Evolutionary conservation across 1,139 yeast genomes (phyloP).

Genomic region (Sporopachydermia cereana): DNA sequence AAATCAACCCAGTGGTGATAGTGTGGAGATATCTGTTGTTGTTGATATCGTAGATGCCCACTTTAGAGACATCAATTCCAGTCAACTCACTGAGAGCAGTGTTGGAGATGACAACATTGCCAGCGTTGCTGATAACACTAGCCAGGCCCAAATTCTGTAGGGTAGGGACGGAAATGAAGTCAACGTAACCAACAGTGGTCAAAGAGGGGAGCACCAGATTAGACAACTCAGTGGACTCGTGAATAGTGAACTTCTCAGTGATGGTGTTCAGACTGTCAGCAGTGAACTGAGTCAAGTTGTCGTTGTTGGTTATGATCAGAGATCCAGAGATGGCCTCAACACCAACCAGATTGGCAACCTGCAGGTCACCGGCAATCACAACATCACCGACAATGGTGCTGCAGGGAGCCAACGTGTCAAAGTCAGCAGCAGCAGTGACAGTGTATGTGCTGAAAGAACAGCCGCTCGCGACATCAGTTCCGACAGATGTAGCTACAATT

Average conservation of each 20-base stretch:
- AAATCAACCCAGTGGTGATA: slow-evolving; percentile 59
- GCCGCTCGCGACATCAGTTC: not conserved
- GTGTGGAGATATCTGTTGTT: slow-evolving; percentile 73
- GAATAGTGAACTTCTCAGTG: slow-evolving; percentile 54
- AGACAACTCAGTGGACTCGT: slow-evolving; percentile 54
- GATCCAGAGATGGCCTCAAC: slow-evolving; percentile 69
- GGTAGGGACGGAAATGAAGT: slow-evolving; percentile 78
- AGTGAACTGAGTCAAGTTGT: slow-evolving; percentile 46
- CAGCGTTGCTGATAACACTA: slow-evolving; percentile 65
- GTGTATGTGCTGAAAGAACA: slow-evolving; percentile 23
- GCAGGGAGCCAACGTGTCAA: slow-evolving; percentile 66
- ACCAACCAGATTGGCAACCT: slow-evolving; percentile 32
- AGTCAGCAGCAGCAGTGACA: slow-evolving; percentile 67
- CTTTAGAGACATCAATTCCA: slow-evolving; percentile 69
- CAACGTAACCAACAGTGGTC: slow-evolving; percentile 68
- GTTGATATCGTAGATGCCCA: slow-evolving; percentile 74
- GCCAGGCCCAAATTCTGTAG: slow-evolving; percentile 58
- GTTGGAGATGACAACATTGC: slow-evolving; percentile 67
- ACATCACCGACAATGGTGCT: slow-evolving; percentile 72
- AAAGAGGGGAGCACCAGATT: slow-evolving; percentile 68
- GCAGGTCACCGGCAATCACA: slow-evolving; percentile 39
- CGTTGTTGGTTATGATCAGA: slow-evolving; percentile 53
- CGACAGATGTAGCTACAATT: slow-evolving; percentile 1
- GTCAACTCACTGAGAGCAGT: slow-evolving; percentile 68
- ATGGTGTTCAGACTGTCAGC: slow-evolving; percentile 75